Conservation (phyloP, 2,329 filamentous ascomycete species). For the Trichoderma oligosporum region DNA sequence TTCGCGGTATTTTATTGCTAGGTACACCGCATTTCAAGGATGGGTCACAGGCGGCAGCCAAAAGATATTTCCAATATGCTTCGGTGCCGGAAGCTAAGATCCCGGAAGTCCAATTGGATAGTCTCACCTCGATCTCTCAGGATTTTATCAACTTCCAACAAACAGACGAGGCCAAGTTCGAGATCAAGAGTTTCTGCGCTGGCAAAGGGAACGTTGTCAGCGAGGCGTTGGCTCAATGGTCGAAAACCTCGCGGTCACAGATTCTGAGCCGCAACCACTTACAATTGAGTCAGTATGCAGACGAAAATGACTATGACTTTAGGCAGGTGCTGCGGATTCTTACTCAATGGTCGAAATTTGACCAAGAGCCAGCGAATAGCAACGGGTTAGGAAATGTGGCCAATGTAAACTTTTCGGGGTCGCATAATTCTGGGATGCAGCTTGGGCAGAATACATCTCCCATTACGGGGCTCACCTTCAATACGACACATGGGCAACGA, state of each 20-base stretch:
- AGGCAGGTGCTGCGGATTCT: not conserved
- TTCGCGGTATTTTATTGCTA: not conserved
- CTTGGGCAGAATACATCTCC: not conserved
- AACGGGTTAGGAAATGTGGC: not conserved
- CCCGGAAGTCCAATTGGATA: no score
- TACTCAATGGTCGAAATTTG: not conserved
- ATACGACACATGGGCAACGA: not conserved
- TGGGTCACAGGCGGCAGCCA: not conserved
- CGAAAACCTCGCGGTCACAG: not conserved
- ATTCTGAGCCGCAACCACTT: not conserved
- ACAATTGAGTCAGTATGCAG: not conserved
- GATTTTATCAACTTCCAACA: not conserved
- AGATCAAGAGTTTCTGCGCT: not conserved
- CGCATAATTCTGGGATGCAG: not conserved
- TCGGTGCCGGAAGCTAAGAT: not conserved
- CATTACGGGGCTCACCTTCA: not conserved
- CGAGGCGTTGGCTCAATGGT: not conserved
- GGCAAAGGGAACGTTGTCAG: no score
- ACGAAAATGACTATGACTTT: not conserved
- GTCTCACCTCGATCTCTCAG: not conserved
- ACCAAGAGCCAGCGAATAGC: not conserved
- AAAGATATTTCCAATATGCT: not conserved
- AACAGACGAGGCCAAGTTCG: not conserved
- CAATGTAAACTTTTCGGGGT: not conserved
- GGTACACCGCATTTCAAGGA: not conserved